phyloP scores from a whole-genome alignment of 805 yeast species.

The Wickerhamiella sergipiensis region DNA sequence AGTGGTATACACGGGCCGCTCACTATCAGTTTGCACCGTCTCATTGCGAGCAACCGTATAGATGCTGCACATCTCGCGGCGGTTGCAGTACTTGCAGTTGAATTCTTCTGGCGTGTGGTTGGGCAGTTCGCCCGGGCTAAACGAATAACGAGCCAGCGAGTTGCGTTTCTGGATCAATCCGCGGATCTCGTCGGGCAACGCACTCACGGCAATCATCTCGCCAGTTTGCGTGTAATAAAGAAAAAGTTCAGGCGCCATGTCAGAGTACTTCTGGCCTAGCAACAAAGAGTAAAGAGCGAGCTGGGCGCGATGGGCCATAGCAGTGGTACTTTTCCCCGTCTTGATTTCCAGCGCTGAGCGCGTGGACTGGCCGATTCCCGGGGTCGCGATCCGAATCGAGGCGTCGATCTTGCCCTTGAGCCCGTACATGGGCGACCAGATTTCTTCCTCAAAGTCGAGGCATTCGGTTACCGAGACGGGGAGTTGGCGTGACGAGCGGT shows the following conservation, averaged over 20 bases:
- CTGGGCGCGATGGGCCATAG: slow-evolving; percentile 70
- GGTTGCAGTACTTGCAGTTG: slow-evolving; percentile 19
- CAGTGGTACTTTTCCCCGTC: slow-evolving; percentile 50
- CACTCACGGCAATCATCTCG: slow-evolving; percentile 41
- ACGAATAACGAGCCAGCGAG: slow-evolving; percentile 44
- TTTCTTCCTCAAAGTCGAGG: slow-evolving; percentile 57
- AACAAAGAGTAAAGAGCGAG: slow-evolving; percentile 68
- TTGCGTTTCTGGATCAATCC: slow-evolving; percentile 64
- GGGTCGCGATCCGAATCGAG: slow-evolving; percentile 46
- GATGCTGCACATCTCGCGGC: slow-evolving; percentile 16
- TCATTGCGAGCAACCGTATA: slow-evolving; percentile 15
- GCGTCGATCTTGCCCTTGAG: slow-evolving; percentile 83
- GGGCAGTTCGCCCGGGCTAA: slow-evolving; percentile 22
- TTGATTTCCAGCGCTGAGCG: slow-evolving; percentile 74
- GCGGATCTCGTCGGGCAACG: slow-evolving; percentile 43
- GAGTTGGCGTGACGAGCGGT: slow-evolving; percentile 23
- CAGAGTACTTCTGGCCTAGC: slow-evolving; percentile 64
- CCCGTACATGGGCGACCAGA: slow-evolving; percentile 87
- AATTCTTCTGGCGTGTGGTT: slow-evolving; percentile 23
- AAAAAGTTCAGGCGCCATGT: slow-evolving; percentile 49
- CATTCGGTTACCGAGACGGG: slow-evolving; percentile 32
- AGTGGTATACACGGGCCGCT: not conserved
- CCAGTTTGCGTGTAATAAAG: slow-evolving; percentile 60
- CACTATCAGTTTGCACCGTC: not conserved
- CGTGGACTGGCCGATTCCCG: slow-evolving; percentile 19